Evolutionary conservation across 768 basidiomycete species (phyloP).

Genomic region (Pleurotus eryngii): DNA sequence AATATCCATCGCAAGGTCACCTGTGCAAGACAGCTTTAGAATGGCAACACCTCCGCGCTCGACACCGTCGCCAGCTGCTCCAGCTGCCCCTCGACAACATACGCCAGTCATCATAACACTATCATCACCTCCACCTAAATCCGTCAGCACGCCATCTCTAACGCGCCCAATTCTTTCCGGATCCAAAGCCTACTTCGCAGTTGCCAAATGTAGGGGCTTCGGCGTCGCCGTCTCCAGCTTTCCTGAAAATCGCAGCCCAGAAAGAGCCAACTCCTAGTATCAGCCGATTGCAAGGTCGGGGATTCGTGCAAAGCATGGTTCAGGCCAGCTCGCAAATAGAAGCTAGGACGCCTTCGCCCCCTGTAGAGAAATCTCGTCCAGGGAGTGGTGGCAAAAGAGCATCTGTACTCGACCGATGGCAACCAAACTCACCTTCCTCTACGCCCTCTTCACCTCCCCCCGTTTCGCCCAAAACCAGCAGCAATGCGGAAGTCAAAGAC

Average conservation of each 20-base stretch:
- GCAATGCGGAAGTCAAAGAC: slow-evolving; percentile 38
- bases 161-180: slow-evolving; percentile 53
- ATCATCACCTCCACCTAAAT: slow-evolving; percentile 25
- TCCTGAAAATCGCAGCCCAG: slow-evolving; percentile 49
- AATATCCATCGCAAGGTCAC: neutral
- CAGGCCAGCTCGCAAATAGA: slow-evolving; percentile 61
- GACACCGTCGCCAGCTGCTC: slow-evolving; percentile 13
- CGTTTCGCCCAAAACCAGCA: slow-evolving; percentile 35
- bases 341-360: slow-evolving; percentile 24
- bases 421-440: slow-evolving; percentile 28
- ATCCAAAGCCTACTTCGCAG: slow-evolving; percentile 40
- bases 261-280: slow-evolving; percentile 83
- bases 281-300: slow-evolving; percentile 78
- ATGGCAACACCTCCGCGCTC: neutral
- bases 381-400: slow-evolving; percentile 32
- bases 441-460: slow-evolving; percentile 32
- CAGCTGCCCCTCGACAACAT: slow-evolving; percentile 24
- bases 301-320: slow-evolving; percentile 83
- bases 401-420: slow-evolving; percentile 76
- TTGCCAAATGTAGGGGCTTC: slow-evolving; percentile 42
- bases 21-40: neutral
- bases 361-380: slow-evolving; percentile 30
- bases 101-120: slow-evolving; percentile 14
- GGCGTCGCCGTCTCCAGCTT: slow-evolving; percentile 49
- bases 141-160: slow-evolving; percentile 39